Base-by-base conservation (phyloP, 805 yeast genomes). In the Naumovozyma castellii region DNA sequence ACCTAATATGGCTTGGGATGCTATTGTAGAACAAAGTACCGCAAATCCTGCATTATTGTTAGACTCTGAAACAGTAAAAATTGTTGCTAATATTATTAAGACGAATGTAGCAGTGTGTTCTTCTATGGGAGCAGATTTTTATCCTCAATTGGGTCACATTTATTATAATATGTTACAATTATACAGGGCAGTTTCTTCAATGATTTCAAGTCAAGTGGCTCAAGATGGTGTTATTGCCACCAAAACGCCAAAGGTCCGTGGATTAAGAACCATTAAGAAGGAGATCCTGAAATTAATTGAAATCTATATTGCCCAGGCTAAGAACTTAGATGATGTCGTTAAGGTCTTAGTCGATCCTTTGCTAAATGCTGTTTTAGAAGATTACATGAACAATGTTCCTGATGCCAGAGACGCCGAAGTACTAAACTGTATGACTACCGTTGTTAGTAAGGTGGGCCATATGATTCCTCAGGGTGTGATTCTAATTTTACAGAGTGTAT, bases 341-440 rank as follows among this genome's bases (percentile, higher is more conserved):
- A 72, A 78, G 37, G 86, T 82, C 47, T 72, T 92, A 48, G 79
- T 87, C 3, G 84, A 84, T 46, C 94, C 94, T 22, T 67, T 92
- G 55, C 75, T 92, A 46, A 72, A 72, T 34, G 85, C 97, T 0
- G 88, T 86, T 13, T 72, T 92, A 47, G 94, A 83, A 45, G 99
- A 92, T 61, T 92, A 92, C 66, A 77, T 76, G 54, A 67, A 77
- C 14, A 84, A 84, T 56, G 95, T 87, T 27, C 94, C 97, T 3
- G 95, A 87, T 66, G 96, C 97, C 8, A 80, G 97, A 59, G 98
- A 92, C 66, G 95, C 96, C 5, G 98, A 92, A 65, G 98, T 92
- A 4, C 72, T 92, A 61, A 85, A 84, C 64, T 88, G 97, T 72
- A 80, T 92, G 77, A 78, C 95, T 6, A 85, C 95, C 1, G 75